A percentile compares a stretch with the other conserved stretches of the same genome.
phyloP scores from a whole-genome alignment of 257 asterid species.

The Echites panduratus region DNA sequence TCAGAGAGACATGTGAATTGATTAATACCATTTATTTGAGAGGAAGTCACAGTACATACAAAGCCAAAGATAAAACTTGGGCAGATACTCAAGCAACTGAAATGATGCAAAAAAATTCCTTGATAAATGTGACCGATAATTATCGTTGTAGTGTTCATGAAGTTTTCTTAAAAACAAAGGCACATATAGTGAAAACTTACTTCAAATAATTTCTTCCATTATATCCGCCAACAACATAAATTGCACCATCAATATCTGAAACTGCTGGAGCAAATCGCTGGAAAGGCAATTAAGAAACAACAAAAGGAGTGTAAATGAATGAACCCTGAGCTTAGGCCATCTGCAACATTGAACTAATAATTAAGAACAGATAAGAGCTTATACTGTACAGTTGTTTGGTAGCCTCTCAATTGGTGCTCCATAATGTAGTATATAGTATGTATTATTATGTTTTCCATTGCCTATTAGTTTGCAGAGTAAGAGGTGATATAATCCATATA shows the following conservation, averaged over 20 bases:
- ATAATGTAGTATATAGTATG: background rate
- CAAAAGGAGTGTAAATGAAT: background rate
- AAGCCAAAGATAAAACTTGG: background rate
- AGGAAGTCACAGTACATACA: background rate
- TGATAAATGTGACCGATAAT: background rate
- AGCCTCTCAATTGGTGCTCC: background rate
- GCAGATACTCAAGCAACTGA: background rate
- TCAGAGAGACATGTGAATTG: background rate
- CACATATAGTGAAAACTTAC: conserved; percentile 25
- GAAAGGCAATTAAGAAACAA: conserved; percentile 7
- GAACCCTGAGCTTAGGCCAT: background rate
- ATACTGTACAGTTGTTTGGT: background rate
- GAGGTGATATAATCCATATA: background rate
- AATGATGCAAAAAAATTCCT: background rate
- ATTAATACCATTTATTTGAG: no score
- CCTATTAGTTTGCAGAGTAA: background rate
- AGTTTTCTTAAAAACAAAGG: background rate
- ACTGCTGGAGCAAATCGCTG: conserved; percentile 61
- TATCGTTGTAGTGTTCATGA: background rate
- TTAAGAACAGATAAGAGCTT: background rate
- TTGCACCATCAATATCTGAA: conserved; percentile 40
- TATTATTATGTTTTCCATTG: background rate
- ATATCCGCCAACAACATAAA: conserved; percentile 67
- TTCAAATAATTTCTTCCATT: conserved; percentile 51
- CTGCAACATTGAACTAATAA: background rate